Conservation (phyloP, 768 basidiomycete genomes). For the Mycena belliarum region DNA sequence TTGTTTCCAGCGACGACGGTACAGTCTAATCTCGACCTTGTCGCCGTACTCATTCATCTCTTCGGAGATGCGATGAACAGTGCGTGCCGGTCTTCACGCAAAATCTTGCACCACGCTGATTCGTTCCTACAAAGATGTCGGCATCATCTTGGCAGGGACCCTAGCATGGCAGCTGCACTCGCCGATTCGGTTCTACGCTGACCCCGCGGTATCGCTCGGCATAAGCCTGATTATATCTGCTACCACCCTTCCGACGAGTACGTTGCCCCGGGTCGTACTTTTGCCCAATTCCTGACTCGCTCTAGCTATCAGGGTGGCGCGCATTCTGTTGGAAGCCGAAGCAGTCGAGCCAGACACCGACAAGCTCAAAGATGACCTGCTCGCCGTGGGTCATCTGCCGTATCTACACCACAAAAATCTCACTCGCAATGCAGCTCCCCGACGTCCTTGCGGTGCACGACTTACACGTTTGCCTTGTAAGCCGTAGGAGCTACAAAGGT, state of each 20-base stretch:
- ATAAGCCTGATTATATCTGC: constrained; percentile 56
- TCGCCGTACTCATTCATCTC: constrained; percentile 53
- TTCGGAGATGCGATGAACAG: constrained; percentile 57
- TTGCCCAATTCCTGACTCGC: not conserved
- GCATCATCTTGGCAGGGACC: constrained; percentile 52
- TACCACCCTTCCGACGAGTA: constrained; percentile 54
- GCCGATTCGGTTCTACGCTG: constrained; percentile 51
- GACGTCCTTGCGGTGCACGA: constrained; percentile 51
- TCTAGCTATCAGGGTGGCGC: constrained; percentile 47
- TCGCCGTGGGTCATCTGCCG: constrained; percentile 35
- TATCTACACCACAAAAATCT: not conserved
- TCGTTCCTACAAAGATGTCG: constrained; percentile 42
- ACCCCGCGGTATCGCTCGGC: constrained; percentile 52
- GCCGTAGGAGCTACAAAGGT: too few species aligned
- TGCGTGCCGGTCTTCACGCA: constrained; percentile 25
- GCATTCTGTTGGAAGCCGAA: constrained; percentile 53
- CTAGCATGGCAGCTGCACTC: constrained; percentile 50
- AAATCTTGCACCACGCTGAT: not conserved
- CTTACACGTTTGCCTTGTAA: constrained; percentile 47
- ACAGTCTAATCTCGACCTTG: constrained; percentile 45
- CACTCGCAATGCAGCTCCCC: constrained; percentile 36
- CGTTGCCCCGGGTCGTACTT: constrained; percentile 14
- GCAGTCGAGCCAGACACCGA: constrained; percentile 51
- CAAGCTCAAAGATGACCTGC: constrained; percentile 49
- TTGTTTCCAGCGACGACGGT: constrained; percentile 37